Conservation (phyloP, 169 alveolate genomes). For the Plasmodium fragile region DNA sequence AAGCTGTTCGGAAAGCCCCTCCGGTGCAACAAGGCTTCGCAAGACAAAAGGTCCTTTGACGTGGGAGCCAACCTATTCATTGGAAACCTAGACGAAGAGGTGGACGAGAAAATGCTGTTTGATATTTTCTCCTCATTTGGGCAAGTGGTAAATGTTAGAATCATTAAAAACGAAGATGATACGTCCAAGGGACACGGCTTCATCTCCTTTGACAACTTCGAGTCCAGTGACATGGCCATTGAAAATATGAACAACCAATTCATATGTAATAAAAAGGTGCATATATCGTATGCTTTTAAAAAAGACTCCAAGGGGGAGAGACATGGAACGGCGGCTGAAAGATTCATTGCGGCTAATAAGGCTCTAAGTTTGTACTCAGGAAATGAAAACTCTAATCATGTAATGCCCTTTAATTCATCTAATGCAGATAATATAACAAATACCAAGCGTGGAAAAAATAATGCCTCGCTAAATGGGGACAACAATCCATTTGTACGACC, state of each 20-base stretch:
- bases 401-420: slow-evolving; percentile 31
- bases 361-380: slow-evolving; percentile 77
- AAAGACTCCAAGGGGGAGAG: slow-evolving; percentile 95
- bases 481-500: slow-evolving; percentile 10
- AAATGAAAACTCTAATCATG: slow-evolving; percentile 77
- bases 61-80: slow-evolving; percentile 99
- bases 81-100: slow-evolving; percentile 98
- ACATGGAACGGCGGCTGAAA: slow-evolving; percentile 93
- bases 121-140: slow-evolving; percentile 99
- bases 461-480: slow-evolving; percentile 20
- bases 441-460: neutral
- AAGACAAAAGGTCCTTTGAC: slow-evolving; percentile 96
- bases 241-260: slow-evolving; percentile 97
- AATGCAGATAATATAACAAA: slow-evolving; percentile 17
- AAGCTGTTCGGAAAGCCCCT: slow-evolving; percentile 97
- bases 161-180: slow-evolving; percentile 96
- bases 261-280: slow-evolving; percentile 96
- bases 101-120: slow-evolving; percentile 96
- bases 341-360: slow-evolving; percentile 92
- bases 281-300: slow-evolving; percentile 98
- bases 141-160: slow-evolving; percentile 88
- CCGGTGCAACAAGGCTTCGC: slow-evolving; percentile 97
- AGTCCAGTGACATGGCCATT: slow-evolving; percentile 98
- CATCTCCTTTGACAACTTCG: slow-evolving; percentile 97
- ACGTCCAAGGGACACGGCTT: slow-evolving; percentile 96